Conservation (phyloP, 2,329 filamentous ascomycete species). For the Periconia macrospinosa region DNA sequence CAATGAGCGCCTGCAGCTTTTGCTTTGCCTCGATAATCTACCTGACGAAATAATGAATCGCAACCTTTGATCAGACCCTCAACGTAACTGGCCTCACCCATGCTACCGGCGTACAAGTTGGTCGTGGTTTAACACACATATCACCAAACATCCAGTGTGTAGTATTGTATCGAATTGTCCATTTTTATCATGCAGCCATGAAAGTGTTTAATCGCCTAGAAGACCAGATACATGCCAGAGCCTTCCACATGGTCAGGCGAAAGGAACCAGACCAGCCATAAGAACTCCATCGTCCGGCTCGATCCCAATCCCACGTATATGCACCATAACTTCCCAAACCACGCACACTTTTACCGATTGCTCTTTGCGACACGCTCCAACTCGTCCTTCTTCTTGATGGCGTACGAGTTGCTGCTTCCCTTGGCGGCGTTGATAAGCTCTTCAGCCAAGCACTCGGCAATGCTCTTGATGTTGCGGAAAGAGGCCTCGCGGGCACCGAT, state of each 20-base stretch:
- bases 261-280: slow-evolving; percentile 31
- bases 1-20: no score
- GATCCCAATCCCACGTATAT: slow-evolving; percentile 20
- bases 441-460: slow-evolving; percentile 98
- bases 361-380: slow-evolving; percentile 99
- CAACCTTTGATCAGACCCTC: no score
- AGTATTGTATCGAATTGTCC: slow-evolving; percentile 33
- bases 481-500: slow-evolving; percentile 97
- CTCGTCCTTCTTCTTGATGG: slow-evolving; percentile 99
- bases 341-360: slow-evolving; percentile 82
- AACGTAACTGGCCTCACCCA: no score
- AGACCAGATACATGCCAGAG: slow-evolving; percentile 42
- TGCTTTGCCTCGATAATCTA: no score
- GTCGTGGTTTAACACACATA: no score
- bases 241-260: slow-evolving; percentile 33
- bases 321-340: slow-evolving; percentile 16
- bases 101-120: no score
- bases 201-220: slow-evolving; percentile 43
- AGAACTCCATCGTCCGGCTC: slow-evolving; percentile 36
- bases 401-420: slow-evolving; percentile 99
- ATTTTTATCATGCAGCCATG: slow-evolving; percentile 46
- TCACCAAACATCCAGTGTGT: no score
- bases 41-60: no score
- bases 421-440: slow-evolving; percentile 99
- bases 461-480: slow-evolving; percentile 99